Evolutionary conservation across 768 basidiomycete genomes (phyloP).

Genomic region (Russula sp.): DNA sequence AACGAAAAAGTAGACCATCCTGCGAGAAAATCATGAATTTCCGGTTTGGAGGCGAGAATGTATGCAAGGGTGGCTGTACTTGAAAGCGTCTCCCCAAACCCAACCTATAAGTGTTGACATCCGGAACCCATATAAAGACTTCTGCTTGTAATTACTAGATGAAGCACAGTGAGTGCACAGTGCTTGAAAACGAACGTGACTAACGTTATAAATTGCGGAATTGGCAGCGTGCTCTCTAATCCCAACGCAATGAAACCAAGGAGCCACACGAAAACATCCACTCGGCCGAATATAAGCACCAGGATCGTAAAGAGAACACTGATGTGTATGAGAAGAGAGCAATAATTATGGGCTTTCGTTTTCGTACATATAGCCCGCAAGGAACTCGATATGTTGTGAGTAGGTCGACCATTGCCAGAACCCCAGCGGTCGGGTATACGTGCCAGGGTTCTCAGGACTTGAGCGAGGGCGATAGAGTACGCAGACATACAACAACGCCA

Average conservation of each 20-base stretch:
- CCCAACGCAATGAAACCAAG: conserved; percentile 79
- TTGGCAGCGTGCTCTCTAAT: conserved; percentile 80
- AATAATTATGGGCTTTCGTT: conserved; percentile 9
- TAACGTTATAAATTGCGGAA: conserved; percentile 79
- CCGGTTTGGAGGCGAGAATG: not conserved
- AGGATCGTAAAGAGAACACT: conserved; percentile 68
- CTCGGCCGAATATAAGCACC: conserved; percentile 70
- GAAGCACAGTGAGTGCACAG: not conserved
- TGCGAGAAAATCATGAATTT: conserved; percentile 34
- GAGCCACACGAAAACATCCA: conserved; percentile 53
- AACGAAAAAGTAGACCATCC: conserved; percentile 77
- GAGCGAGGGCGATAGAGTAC: conserved; percentile 62
- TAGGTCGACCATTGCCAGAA: conserved; percentile 89
- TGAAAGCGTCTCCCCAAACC: conserved; percentile 82
- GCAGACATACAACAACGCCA: conserved; percentile 79
- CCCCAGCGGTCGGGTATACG: conserved; percentile 61
- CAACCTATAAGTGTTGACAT: conserved; percentile 80
- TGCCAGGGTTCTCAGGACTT: conserved; percentile 61
- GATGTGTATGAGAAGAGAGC: conserved; percentile 8
- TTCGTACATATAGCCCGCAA: conserved; percentile 71
- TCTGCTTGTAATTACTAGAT: conserved; percentile 70
- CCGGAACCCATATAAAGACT: conserved; percentile 81
- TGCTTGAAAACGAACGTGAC: conserved; percentile 16
- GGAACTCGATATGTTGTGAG: conserved; percentile 76
- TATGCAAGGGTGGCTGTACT: conserved; percentile 46